Percentiles rank a stretch among this genome's conserved stretches.
Conservation (phyloP, 495 filamentous ascomycete species). For the Penicillium argentinense region DNA sequence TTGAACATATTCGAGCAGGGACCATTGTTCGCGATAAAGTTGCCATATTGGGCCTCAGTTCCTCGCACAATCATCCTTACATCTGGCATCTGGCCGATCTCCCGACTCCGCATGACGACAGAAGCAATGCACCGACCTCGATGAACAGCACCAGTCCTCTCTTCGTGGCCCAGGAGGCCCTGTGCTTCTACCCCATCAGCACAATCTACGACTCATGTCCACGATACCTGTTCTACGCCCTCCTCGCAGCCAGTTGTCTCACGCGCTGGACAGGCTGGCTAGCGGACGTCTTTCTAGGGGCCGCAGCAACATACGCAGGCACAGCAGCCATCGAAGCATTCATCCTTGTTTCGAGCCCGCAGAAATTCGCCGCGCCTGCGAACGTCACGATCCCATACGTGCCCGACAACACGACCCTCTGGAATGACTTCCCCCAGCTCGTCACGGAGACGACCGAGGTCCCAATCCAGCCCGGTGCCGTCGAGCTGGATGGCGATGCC, state of each 20-base stretch:
- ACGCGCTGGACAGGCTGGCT: conserved; percentile 39
- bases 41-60: too few species aligned
- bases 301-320: conserved; percentile 36
- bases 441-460: conserved; percentile 23
- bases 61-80: too few species aligned
- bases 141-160: conserved; percentile 24
- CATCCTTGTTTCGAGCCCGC: conserved; percentile 26
- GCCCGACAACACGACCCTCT: conserved; percentile 17
- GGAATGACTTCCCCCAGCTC: conserved; percentile 21
- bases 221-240: conserved; percentile 36
- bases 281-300: conserved; percentile 31
- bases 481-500: conserved; percentile 36
- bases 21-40: too few species aligned
- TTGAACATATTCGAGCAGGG: too few species aligned
- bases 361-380: conserved; percentile 8
- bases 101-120: too few species aligned
- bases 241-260: conserved; percentile 27
- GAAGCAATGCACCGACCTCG: not conserved
- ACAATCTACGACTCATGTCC: conserved; percentile 39
- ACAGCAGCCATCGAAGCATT: conserved; percentile 36
- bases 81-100: not conserved
- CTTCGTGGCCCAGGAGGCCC: conserved; percentile 34
- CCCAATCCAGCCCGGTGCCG: conserved; percentile 22
- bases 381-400: conserved; percentile 29
- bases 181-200: conserved; percentile 37